These are phyloP conservation scores for Penicillium herquei DNA, from an alignment of 495 filamentous ascomycete genomes.

Conservation along the genomic window DNA sequence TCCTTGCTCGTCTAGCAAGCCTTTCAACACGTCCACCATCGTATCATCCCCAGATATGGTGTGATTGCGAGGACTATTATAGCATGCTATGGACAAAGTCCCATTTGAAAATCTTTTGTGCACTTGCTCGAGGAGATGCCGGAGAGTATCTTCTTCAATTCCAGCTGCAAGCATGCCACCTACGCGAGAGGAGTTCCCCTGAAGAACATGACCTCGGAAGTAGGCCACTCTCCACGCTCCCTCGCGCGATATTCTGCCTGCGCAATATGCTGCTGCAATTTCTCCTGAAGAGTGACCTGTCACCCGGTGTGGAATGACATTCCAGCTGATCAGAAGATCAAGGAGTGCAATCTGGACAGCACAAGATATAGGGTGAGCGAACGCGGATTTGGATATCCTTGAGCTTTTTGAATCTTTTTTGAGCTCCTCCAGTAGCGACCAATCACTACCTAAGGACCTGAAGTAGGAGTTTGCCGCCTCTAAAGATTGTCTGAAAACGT, in stretches of 20 bases:
- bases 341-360: conserved; percentile 35
- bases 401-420: not conserved
- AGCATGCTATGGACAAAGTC: not conserved
- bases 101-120: not conserved
- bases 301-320: conserved; percentile 35
- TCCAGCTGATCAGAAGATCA: conserved; percentile 26
- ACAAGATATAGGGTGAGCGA: conserved; percentile 25
- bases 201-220: not conserved
- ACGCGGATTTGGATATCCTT: conserved; percentile 9
- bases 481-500: not conserved
- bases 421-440: not conserved
- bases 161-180: not conserved
- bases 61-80: not conserved
- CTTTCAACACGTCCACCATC: not conserved
- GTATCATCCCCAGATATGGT: not conserved
- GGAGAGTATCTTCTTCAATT: not conserved
- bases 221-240: not conserved
- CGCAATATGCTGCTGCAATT: conserved; percentile 43
- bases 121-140: not conserved
- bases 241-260: not conserved
- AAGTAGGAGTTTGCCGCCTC: not conserved
- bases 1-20: not conserved
- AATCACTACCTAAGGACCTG: not conserved
- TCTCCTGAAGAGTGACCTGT: conserved; percentile 63
- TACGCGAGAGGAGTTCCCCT: not conserved